A percentile compares a stretch with the other conserved stretches of the same genome.
Conservation (phyloP, 2,329 filamentous ascomycete species). For the Cladophialophora psammophila region DNA sequence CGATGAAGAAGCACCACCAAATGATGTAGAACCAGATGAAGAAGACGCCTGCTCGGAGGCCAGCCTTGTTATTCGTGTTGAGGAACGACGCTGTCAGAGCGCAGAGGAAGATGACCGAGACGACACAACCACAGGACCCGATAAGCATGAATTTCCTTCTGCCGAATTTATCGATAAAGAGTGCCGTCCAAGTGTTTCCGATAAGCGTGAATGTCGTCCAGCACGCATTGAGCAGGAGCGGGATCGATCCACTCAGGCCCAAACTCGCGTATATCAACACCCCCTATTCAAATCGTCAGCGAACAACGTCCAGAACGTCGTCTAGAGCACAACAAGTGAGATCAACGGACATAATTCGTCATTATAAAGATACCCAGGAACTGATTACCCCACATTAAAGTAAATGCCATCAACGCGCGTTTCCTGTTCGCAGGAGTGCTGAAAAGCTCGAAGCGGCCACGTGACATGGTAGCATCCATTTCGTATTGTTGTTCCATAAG, state of each 20-base stretch:
- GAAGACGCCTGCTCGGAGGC: slow-evolving; percentile 49
- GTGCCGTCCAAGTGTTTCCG: slow-evolving; percentile 52
- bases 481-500: slow-evolving; percentile 56
- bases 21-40: slow-evolving; percentile 52
- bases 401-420: slow-evolving; percentile 50
- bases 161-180: slow-evolving; percentile 49
- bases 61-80: slow-evolving; percentile 46
- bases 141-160: slow-evolving; percentile 45
- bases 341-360: slow-evolving; percentile 28
- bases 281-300: slow-evolving; percentile 48
- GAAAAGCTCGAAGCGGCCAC: slow-evolving; percentile 52
- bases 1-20: slow-evolving; percentile 54
- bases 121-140: slow-evolving; percentile 50
- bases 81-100: slow-evolving; percentile 48
- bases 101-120: slow-evolving; percentile 50
- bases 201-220: slow-evolving; percentile 54
- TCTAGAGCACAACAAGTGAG: slow-evolving; percentile 40
- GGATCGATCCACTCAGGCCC: slow-evolving; percentile 49
- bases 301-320: slow-evolving; percentile 35
- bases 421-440: slow-evolving; percentile 51
- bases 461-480: slow-evolving; percentile 42
- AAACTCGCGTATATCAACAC: slow-evolving; percentile 50
- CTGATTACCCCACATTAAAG: slow-evolving; percentile 53
- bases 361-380: slow-evolving; percentile 43
- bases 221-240: slow-evolving; percentile 54